These are phyloP conservation scores for Neohortaea acidophila DNA, from an alignment of 495 filamentous ascomycete species.

Conservation along the genomic window DNA sequence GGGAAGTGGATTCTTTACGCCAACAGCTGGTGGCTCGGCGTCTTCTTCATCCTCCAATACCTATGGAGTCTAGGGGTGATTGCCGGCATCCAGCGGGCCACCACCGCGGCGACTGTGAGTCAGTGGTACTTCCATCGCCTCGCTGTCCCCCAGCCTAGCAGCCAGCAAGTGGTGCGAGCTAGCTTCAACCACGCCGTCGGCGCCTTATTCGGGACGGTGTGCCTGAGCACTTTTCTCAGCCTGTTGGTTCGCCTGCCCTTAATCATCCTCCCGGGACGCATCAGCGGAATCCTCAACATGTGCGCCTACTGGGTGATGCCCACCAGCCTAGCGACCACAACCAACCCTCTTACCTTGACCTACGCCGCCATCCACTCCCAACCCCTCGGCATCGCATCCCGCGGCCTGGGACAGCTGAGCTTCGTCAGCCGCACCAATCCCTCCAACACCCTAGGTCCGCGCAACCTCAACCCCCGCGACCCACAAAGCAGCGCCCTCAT, in stretches of 20 bases:
- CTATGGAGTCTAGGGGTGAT: constrained; percentile 84
- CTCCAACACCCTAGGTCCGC: constrained; percentile 46
- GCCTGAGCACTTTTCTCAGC: constrained; percentile 63
- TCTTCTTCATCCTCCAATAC: constrained; percentile 83
- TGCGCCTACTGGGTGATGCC: constrained; percentile 66
- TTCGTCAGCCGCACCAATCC: constrained; percentile 47
- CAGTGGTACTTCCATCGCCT: constrained; percentile 99
- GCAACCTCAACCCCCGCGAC: constrained; percentile 30
- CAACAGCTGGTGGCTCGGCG: constrained; percentile 80
- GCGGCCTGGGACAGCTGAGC: constrained; percentile 60
- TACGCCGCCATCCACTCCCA: constrained; percentile 90
- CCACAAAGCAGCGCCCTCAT: constrained; percentile 29
- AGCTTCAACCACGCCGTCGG: constrained; percentile 64
- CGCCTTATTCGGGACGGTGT: constrained; percentile 86
- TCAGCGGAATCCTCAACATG: constrained; percentile 45
- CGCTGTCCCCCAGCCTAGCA: constrained; percentile 56
- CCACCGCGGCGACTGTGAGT: constrained; percentile 85
- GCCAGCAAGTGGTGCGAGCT: constrained; percentile 63
- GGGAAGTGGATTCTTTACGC: constrained; percentile 57
- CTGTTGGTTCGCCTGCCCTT: constrained; percentile 75
- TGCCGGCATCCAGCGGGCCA: constrained; percentile 72
- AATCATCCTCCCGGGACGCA: constrained; percentile 61
- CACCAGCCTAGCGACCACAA: constrained; percentile 66
- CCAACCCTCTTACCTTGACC: constrained; percentile 78
- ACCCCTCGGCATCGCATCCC: constrained; percentile 55